Evolutionary conservation across 108 stramenopile genomes (phyloP), one percentile per base, ranked within the genome.

Genomic region (Skeletonema costatum): DNA sequence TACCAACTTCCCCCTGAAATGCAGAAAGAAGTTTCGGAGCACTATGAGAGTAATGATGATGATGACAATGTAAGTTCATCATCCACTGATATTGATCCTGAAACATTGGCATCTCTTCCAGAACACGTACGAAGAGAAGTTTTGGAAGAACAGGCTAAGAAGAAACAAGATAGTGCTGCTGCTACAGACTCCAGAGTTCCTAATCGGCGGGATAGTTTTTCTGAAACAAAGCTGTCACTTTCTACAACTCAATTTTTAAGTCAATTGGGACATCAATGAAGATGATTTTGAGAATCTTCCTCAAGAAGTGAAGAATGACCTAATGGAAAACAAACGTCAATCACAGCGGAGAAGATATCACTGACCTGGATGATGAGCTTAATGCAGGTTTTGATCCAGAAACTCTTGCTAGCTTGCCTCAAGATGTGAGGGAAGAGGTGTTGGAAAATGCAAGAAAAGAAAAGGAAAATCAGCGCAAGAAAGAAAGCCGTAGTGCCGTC

Each of bases 71-170:
- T n/a, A 30, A 25, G 13, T 63, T 29, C 41, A 14, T 36, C 60
- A 25, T 36, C 66, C 39, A 48, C 30, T 17, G 56, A 71, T 11
- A 67, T 78, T 42, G 77, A 78, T 48, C 70, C 71, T 29, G 77
- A 78, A 32, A 66, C 66, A n/a, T 48, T 78, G 70, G 58, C 70
- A 36, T 78, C 77, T 14, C 59, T 78, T 9, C 77, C 77, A 1
- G 71, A 78, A 60, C 64, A 78, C 60, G 33, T 78, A 14, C 77
- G 71, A 12, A 38, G 30, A n/a, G 77, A 72, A 66, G 60, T 78
- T 13, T 44, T 78, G 53, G 53, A 56, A 16, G 77, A 78, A 14
- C 63, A 72, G 36, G 63, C 64, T n/a, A 33, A 42, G 32, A 44
- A 48, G 21, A 71, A 41, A 31, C n/a, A 46, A 59, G 32, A 51